Conservation (phyloP, 345 rosid species). For the Moricandia arvensis region DNA sequence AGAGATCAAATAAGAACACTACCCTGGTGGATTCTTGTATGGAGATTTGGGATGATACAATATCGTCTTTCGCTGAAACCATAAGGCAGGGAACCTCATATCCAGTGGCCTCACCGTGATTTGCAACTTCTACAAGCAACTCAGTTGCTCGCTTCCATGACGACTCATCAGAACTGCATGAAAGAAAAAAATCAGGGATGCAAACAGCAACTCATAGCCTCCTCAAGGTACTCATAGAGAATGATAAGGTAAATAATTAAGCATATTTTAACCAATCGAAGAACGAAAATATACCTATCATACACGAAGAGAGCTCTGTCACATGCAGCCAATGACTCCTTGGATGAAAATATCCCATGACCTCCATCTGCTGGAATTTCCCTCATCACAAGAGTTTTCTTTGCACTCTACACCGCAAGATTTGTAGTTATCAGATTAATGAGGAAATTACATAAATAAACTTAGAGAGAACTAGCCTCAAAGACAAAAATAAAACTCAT, state of each 20-base stretch:
- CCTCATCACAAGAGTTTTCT: background rate
- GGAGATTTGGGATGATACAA: background rate
- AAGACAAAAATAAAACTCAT: background rate
- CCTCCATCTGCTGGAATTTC: background rate
- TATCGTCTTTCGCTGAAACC: background rate
- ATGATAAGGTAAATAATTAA: too few species aligned
- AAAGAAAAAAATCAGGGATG: background rate
- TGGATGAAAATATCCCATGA: background rate
- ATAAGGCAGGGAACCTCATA: background rate
- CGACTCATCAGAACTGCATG: background rate
- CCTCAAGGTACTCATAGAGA: background rate
- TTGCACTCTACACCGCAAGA: background rate
- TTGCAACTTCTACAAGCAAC: background rate
- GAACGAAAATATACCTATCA: background rate
- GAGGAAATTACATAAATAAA: background rate
- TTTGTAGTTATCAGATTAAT: background rate
- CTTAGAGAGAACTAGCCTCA: background rate
- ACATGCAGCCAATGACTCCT: background rate
- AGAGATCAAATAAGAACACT: background rate
- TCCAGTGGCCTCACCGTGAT: background rate
- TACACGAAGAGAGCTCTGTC: background rate
- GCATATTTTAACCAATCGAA: background rate
- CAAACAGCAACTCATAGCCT: background rate
- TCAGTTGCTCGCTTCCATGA: background rate
- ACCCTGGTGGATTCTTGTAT: background rate